These are phyloP conservation scores for Phtheirospermum japonicum DNA, from an alignment of 257 asterid genomes.

Conservation along the genomic window DNA sequence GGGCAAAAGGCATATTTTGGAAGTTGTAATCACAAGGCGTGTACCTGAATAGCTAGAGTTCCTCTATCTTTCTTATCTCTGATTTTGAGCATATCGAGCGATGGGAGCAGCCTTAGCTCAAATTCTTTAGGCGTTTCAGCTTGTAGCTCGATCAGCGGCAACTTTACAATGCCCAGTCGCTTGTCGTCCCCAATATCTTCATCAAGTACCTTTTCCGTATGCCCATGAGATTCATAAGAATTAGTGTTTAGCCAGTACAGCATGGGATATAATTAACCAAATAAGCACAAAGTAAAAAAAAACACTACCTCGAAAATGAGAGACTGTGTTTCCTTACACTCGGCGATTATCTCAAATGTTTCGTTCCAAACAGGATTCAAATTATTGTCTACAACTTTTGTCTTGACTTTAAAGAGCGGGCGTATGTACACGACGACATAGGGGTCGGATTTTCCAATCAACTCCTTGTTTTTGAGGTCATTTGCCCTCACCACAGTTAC, in stretches of 20 bases:
- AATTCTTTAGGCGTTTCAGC: conserved; percentile 43
- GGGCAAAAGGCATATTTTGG: background rate
- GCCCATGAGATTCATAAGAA: conserved; percentile 9
- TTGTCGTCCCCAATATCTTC: conserved; percentile 81
- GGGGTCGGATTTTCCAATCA: conserved; percentile 96
- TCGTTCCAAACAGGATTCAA: conserved; percentile 91
- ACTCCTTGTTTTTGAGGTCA: conserved; percentile 79
- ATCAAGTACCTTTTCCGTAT: conserved; percentile 59
- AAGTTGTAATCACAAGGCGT: background rate
- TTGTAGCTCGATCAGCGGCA: conserved; percentile 57
- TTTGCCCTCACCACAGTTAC: conserved; percentile 68
- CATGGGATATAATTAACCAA: background rate
- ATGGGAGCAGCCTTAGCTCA: conserved; percentile 55
- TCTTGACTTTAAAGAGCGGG: conserved; percentile 85
- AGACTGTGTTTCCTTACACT: conserved; percentile 93
- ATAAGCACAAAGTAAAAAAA: conserved; percentile 17
- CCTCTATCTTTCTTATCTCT: conserved; percentile 88
- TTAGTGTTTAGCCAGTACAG: background rate
- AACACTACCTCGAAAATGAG: conserved; percentile 66
- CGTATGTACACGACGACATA: conserved; percentile 69
- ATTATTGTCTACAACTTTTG: conserved; percentile 81
- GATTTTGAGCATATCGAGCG: conserved; percentile 78
- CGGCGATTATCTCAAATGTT: conserved; percentile 77
- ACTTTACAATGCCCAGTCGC: conserved; percentile 56
- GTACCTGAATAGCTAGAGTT: conserved; percentile 58